Percentiles rank a stretch among this genome's conserved stretches.
phyloP scores from a whole-genome alignment of 164 flowering plant species.

The Berberis thunbergii region DNA sequence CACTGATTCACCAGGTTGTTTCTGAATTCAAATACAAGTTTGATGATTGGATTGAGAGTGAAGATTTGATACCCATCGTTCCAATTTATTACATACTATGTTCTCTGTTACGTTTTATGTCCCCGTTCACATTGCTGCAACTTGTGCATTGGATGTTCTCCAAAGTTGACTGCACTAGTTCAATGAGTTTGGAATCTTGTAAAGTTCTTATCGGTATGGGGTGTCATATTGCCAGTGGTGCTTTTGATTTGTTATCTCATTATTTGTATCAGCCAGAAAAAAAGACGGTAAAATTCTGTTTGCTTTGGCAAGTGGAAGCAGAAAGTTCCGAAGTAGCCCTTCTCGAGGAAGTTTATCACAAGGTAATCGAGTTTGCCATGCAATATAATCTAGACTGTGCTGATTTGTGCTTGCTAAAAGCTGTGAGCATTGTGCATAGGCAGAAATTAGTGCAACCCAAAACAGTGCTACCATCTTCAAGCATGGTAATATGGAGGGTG shows the following conservation, averaged over 20 bases:
- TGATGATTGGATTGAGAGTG: constrained; percentile 22
- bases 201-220: constrained; percentile 30
- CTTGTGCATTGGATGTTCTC: constrained; percentile 51
- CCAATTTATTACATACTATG: constrained; percentile 36
- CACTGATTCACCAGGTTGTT: constrained; percentile 27
- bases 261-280: constrained; percentile 21
- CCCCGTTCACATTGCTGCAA: constrained; percentile 66
- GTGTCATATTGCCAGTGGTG: constrained; percentile 41
- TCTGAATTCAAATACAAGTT: constrained; percentile 35
- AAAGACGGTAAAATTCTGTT: constrained; percentile 12
- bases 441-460: constrained; percentile 22
- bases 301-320: constrained; percentile 31
- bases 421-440: constrained; percentile 25
- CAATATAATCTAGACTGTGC: constrained; percentile 33
- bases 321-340: constrained; percentile 18
- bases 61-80: constrained; percentile 30
- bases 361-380: constrained; percentile 31
- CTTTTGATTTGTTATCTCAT: constrained; percentile 40
- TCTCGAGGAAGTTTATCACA: constrained; percentile 42
- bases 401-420: constrained; percentile 61
- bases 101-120: constrained; percentile 37
- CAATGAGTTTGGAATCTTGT: constrained; percentile 10
- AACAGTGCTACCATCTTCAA: constrained; percentile 25
- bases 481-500: constrained; percentile 36
- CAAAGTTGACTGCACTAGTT: constrained; percentile 24